Evolutionary conservation across 345 rosid genomes (phyloP), one percentile per base, ranked within the genome.

Genomic region (Populus deltoides): DNA sequence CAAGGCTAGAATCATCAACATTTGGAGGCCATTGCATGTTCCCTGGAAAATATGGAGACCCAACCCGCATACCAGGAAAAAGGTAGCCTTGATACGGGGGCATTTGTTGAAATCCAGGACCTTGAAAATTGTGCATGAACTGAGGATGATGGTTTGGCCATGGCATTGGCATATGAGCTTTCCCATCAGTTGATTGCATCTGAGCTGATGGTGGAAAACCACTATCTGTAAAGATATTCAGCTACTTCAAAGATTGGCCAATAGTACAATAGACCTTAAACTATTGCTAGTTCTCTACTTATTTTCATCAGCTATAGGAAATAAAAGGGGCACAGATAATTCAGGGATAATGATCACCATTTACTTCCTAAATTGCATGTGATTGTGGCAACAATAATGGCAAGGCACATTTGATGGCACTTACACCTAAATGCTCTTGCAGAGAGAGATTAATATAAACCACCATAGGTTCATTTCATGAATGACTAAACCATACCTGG

Each of bases 101-200:
- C 85, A 86, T 79, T 73, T 90, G 94, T n/a, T 81, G 90, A 78
- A 83, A 87, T 12, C 77, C 69, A 22, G 92, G 87, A 63, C 96
- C 98, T 78, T 91, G 95, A 79, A 93, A 93, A 80, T 89, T 90
- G 57, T 91, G 92, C 93, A 89, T 89, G 88, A 90, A 90, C 67
- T 82, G 98, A 75, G 94, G 92, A 75, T 76, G 80, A 79, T 92
- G 93, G 79, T 86, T 91, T 70, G 93, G 90, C 98, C 98, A 96
- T 77, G 88, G 74, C 85, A 88, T 86, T 24, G 90, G 87, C 80
- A 83, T 81, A 67, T 90, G 98, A 82, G 84, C 68, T 82, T 68
- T 91, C 66, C 83, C 88, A 63, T 89, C 90, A 22, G 80, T 41
- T 62, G 82, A 59, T 59, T 77, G 75, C 35, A 70, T 73, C 31